A percentile compares a stretch with the other conserved stretches of the same genome.
Conservation (phyloP, 2,329 filamentous ascomycete genomes). For the Ceratocystis colombiana region DNA sequence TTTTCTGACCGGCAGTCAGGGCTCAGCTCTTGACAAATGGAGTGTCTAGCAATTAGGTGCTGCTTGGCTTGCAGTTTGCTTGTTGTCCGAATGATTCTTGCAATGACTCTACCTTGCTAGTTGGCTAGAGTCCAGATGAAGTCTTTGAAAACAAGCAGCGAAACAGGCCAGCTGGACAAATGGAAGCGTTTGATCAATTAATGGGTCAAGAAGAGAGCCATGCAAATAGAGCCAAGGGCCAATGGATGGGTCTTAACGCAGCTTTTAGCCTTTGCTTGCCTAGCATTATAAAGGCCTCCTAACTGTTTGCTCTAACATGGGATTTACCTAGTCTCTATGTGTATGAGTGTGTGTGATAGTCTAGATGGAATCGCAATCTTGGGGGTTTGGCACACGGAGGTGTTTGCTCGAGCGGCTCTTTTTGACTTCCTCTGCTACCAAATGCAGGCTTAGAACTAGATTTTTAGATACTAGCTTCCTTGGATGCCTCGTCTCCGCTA, state of each 20-base stretch:
- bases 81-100: background rate
- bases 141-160: background rate
- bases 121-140: background rate
- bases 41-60: background rate
- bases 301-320: background rate
- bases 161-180: background rate
- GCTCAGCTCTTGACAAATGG: background rate
- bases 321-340: background rate
- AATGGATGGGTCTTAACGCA: background rate
- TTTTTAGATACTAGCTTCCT: background rate
- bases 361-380: slow-evolving; percentile 3
- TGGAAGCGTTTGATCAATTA: background rate
- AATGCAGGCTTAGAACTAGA: background rate
- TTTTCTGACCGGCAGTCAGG: background rate
- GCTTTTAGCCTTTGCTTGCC: background rate
- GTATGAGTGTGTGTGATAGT: background rate
- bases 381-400: background rate
- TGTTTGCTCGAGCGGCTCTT: slow-evolving; percentile 1
- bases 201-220: background rate
- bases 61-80: background rate
- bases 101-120: background rate
- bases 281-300: background rate
- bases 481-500: background rate
- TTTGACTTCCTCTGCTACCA: background rate
- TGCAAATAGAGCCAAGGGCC: background rate